Conservation (phyloP, 2,329 filamentous ascomycete species). For the Verticillium albo-atrum region DNA sequence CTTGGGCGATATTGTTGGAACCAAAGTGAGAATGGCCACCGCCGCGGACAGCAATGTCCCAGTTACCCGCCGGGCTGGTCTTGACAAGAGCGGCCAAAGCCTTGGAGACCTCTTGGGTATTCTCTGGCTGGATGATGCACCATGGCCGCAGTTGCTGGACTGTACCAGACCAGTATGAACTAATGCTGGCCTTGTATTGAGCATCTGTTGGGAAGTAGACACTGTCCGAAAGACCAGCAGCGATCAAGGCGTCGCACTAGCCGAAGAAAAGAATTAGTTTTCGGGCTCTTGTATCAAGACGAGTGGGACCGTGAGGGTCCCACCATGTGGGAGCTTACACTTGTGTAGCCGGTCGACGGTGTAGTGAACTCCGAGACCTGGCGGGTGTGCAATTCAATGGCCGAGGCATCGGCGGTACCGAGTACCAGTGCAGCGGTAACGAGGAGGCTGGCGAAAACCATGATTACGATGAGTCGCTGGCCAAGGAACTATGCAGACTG, state of each 20-base stretch:
- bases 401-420: not conserved
- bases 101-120: conserved; percentile 16
- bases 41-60: conserved; percentile 29
- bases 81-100: conserved; percentile 13
- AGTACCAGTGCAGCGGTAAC: not conserved
- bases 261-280: not conserved
- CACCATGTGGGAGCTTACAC: not conserved
- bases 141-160: conserved; percentile 15
- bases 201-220: conserved; percentile 4
- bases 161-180: conserved; percentile 17
- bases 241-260: conserved; percentile 10
- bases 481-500: not conserved
- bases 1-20: conserved; percentile 32
- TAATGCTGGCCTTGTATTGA: not conserved
- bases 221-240: conserved; percentile 5
- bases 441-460: not conserved
- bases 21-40: conserved; percentile 42
- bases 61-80: conserved; percentile 10
- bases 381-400: not conserved
- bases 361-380: not conserved
- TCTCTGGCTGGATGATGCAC: conserved; percentile 20
- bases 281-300: too few species aligned
- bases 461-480: not conserved
- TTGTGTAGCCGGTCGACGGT: not conserved
- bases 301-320: too few species aligned